These are phyloP conservation scores for Isoetes engelmannii DNA, from an alignment of 83 land plant species.

Conservation along the genomic window DNA sequence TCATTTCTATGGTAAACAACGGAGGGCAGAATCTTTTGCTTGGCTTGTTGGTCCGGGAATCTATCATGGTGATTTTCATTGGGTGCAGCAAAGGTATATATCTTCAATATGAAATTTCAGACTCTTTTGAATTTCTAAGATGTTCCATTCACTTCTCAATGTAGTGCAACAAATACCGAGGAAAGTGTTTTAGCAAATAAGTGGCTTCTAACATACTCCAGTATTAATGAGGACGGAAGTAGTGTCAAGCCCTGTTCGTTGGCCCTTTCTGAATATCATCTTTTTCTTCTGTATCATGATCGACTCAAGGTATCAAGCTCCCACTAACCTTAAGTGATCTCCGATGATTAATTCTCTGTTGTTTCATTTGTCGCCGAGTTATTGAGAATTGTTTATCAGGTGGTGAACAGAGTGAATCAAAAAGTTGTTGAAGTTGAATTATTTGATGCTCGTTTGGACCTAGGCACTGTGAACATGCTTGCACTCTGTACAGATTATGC, in stretches of 20 bases:
- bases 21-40: slow-evolving; percentile 81
- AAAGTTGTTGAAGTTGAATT: slow-evolving; percentile 76
- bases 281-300: slow-evolving; percentile 65
- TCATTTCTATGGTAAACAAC: slow-evolving; percentile 84
- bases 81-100: slow-evolving; percentile 61
- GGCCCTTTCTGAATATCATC: slow-evolving; percentile 86
- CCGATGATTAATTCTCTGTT: no score
- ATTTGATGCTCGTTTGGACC: slow-evolving; percentile 62
- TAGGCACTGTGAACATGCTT: slow-evolving; percentile 53
- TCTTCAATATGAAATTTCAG: not conserved
- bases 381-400: slow-evolving; percentile 33
- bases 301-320: slow-evolving; percentile 61
- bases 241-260: slow-evolving; percentile 60
- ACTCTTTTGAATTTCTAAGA: not conserved
- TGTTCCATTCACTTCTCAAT: not conserved
- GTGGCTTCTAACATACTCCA: slow-evolving; percentile 76
- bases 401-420: slow-evolving; percentile 82
- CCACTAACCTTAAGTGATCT: not conserved
- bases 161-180: slow-evolving; percentile 62
- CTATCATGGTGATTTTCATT: slow-evolving; percentile 84
- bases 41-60: slow-evolving; percentile 99
- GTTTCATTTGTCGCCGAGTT: not conserved
- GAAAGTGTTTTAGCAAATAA: slow-evolving; percentile 89
- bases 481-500: slow-evolving; percentile 88
- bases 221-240: slow-evolving; percentile 45